phyloP scores from a whole-genome alignment of 2,329 filamentous ascomycete genomes.

The Ophiocordyceps camponoti-rufipedis region DNA sequence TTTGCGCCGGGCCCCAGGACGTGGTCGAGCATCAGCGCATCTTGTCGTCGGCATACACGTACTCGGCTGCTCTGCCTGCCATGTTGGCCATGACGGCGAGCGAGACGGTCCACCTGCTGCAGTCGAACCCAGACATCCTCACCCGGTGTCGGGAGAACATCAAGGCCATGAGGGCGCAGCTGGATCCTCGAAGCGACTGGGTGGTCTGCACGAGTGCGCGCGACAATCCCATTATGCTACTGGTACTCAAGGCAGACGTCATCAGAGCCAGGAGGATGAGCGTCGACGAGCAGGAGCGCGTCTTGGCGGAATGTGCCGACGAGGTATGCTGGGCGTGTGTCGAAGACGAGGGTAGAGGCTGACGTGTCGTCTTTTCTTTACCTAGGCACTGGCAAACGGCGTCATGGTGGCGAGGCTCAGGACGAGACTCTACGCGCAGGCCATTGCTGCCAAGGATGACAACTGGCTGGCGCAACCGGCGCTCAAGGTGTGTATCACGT shows the following conservation, averaged over 20 bases:
- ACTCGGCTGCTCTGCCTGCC: slow-evolving; percentile 83
- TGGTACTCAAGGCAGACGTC: slow-evolving; percentile 71
- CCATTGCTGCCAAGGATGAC: slow-evolving; percentile 49
- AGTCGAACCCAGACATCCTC: slow-evolving; percentile 72
- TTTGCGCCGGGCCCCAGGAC: slow-evolving; percentile 81
- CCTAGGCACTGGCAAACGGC: slow-evolving; percentile 69
- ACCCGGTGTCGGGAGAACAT: slow-evolving; percentile 70
- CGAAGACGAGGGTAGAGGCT: not conserved
- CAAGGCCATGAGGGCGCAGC: slow-evolving; percentile 64
- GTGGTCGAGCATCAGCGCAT: slow-evolving; percentile 95
- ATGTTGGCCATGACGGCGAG: slow-evolving; percentile 91
- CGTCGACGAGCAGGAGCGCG: slow-evolving; percentile 59
- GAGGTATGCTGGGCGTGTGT: slow-evolving; percentile 44
- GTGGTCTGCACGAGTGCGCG: slow-evolving; percentile 60
- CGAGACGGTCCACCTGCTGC: slow-evolving; percentile 72
- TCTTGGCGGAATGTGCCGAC: slow-evolving; percentile 86
- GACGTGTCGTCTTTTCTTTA: not conserved
- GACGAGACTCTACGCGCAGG: slow-evolving; percentile 46
- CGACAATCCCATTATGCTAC: slow-evolving; percentile 76
- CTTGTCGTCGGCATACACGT: slow-evolving; percentile 81
- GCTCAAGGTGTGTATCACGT: slow-evolving; percentile 81
- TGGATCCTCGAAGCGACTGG: slow-evolving; percentile 91
- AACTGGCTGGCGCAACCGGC: slow-evolving; percentile 58
- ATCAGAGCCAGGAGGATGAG: slow-evolving; percentile 50
- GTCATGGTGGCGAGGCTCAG: slow-evolving; percentile 82